Conservation (phyloP, 2,329 filamentous ascomycete genomes). For the Colletotrichum incanum region DNA sequence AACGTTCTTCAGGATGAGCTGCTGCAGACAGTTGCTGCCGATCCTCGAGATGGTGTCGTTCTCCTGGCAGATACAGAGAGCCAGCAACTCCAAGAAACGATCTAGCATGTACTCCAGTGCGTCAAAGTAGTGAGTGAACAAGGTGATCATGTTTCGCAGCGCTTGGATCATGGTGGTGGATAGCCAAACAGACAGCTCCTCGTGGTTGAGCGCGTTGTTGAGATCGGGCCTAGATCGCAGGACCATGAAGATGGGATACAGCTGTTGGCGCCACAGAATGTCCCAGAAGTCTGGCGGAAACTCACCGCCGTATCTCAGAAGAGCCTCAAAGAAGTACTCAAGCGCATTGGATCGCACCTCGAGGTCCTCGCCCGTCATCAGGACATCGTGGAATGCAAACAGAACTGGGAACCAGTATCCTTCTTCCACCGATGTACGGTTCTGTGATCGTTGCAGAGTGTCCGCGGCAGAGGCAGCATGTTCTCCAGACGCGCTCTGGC, state of each 20-base stretch:
- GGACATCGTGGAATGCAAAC: slow-evolving; percentile 97
- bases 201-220: slow-evolving; percentile 94
- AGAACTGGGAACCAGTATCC: slow-evolving; percentile 99
- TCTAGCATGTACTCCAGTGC: slow-evolving; percentile 98
- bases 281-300: slow-evolving; percentile 99
- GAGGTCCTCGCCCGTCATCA: slow-evolving; percentile 99
- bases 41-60: slow-evolving; percentile 99
- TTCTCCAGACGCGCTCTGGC: slow-evolving; percentile 53
- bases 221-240: slow-evolving; percentile 96
- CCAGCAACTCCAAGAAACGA: slow-evolving; percentile 93
- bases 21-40: slow-evolving; percentile 97
- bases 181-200: slow-evolving; percentile 98
- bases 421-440: slow-evolving; percentile 91
- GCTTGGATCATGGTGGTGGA: slow-evolving; percentile 99
- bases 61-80: slow-evolving; percentile 97
- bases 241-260: slow-evolving; percentile 99
- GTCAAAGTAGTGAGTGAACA: slow-evolving; percentile 99
- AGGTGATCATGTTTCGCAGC: slow-evolving; percentile 95
- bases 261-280: slow-evolving; percentile 94
- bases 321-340: slow-evolving; percentile 96
- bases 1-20: slow-evolving; percentile 96
- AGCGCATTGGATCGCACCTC: slow-evolving; percentile 93
- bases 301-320: slow-evolving; percentile 90
- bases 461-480: slow-evolving; percentile 60
- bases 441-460: slow-evolving; percentile 70